Conservation (phyloP, 169 alveolate species). For the Hepatocystis sp. region DNA sequence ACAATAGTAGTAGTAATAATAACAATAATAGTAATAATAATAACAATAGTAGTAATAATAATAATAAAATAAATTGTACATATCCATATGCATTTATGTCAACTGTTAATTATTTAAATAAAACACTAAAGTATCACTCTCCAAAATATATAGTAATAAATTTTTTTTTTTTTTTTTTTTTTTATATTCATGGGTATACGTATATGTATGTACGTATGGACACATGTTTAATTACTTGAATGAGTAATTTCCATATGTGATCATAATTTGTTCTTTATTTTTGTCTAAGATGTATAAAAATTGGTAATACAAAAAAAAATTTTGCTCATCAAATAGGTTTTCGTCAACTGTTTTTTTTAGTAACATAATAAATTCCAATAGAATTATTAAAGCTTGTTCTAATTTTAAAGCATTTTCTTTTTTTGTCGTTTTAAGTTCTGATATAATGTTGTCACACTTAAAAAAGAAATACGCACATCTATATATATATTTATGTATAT, state of each 20-base stretch:
- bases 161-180: too few relatives aligned
- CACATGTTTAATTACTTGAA: conserved; percentile 33
- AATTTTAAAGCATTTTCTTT: conserved; percentile 19
- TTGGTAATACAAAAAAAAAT: conserved; percentile 43
- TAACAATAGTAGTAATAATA: too few relatives aligned
- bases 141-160: too few relatives aligned
- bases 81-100: too few relatives aligned
- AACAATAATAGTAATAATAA: too few relatives aligned
- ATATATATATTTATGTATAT: not conserved
- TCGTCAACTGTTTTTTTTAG: conserved; percentile 52
- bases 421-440: conserved; percentile 45
- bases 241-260: conserved; percentile 58
- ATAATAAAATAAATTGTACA: too few relatives aligned
- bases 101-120: too few relatives aligned
- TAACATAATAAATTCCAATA: conserved; percentile 36
- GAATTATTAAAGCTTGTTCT: conserved; percentile 61
- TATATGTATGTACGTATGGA: too few relatives aligned
- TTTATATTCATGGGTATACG: too few relatives aligned
- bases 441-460: conserved; percentile 28
- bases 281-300: conserved; percentile 39
- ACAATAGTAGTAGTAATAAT: too few relatives aligned
- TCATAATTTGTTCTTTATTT: conserved; percentile 41
- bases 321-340: conserved; percentile 63
- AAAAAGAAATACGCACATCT: conserved; percentile 4
- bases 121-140: too few relatives aligned